Conservation (phyloP, 1,284 basidiomycete species). For the Sanghuangporus weigelae region DNA sequence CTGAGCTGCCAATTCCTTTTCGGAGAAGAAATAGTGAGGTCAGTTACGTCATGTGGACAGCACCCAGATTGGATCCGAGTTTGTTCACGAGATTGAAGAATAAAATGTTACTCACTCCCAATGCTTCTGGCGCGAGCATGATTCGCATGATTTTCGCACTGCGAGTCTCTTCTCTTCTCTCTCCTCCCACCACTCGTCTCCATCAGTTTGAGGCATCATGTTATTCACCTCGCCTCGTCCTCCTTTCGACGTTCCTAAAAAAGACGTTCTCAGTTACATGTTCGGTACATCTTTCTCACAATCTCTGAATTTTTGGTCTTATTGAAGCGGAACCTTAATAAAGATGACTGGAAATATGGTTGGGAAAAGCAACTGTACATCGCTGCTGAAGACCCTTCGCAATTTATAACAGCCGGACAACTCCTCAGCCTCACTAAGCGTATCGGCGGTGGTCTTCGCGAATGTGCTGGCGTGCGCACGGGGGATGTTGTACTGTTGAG, state of each 20-base stretch:
- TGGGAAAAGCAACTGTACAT: slow-evolving; percentile 18
- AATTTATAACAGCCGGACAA: slow-evolving; percentile 12
- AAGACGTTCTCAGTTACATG: slow-evolving; percentile 19
- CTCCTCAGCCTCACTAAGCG: slow-evolving; percentile 12
- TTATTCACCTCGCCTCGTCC: not conserved
- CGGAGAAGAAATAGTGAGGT: too few relatives aligned
- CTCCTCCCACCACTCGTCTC: not conserved
- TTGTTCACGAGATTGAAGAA: not conserved
- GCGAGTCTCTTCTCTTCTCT: not conserved
- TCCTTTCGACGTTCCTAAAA: slow-evolving; percentile 13
- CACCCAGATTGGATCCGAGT: not conserved
- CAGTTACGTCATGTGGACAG: too few relatives aligned
- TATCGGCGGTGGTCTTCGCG: slow-evolving; percentile 16
- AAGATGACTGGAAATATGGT: slow-evolving; percentile 17
- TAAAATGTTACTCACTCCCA: not conserved
- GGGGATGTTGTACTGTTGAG: slow-evolving; percentile 18
- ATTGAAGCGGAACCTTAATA: not conserved
- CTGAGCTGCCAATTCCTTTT: too few relatives aligned
- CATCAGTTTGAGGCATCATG: not conserved
- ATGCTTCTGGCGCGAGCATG: not conserved
- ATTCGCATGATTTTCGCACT: not conserved
- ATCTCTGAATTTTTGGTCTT: not conserved
- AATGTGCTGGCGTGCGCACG: slow-evolving; percentile 5
- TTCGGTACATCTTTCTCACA: slow-evolving; percentile 15
- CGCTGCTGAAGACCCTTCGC: slow-evolving; percentile 15